Evolutionary conservation across 257 asterid genomes (phyloP), one percentile per base, ranked within the genome.

Genomic region (Forsythia viridissima): DNA sequence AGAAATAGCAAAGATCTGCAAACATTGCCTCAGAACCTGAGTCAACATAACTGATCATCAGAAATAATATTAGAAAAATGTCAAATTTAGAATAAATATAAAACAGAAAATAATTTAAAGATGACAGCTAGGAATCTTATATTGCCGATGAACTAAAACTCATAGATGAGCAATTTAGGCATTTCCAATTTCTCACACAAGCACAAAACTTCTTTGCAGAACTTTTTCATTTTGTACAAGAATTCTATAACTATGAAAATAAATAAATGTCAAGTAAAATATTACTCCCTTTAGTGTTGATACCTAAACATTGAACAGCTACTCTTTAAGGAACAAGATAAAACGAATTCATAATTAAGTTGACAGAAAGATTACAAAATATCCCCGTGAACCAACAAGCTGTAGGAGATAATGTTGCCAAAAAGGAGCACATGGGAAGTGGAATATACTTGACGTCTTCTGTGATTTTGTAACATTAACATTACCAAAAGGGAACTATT

Each of bases 11-110:
- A 77, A 96, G 98, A 86, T 94, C 99, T 70, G 99, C 99, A 88
- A 96, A 96, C 97, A 96, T 94, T 80, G 99, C 99, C 89, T 96
- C 99, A 41, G 99, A 92, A 88, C 99, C 99, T 96, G 97, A 84
- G 86, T 73, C 80, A 86, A 63, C 48, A 72, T 81, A 82, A 84
- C 87, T 84, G 85, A 88, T 78, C 80, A 79, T 86, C 91, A 90
- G 92, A 76, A 79, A 76, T 79, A 65, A 30, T 76, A 81, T 68
- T 79, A 71, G 76, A 79, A 39, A 41, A 85, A 55, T 48, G 43
- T 78, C 79, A 63, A 63, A 63, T 69, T 44, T 46, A 16, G 7
- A 81, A 73, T 6, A 65, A 37, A 80, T 36, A 79, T 21, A 52
- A 74, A 71, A 76, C 43, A 38, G 46, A 67, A 69, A 73, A 36